A percentile compares a stretch with the other conserved stretches of the same genome.
phyloP scores from a whole-genome alignment of 1,284 basidiomycete species.

The Irpex sp. region DNA sequence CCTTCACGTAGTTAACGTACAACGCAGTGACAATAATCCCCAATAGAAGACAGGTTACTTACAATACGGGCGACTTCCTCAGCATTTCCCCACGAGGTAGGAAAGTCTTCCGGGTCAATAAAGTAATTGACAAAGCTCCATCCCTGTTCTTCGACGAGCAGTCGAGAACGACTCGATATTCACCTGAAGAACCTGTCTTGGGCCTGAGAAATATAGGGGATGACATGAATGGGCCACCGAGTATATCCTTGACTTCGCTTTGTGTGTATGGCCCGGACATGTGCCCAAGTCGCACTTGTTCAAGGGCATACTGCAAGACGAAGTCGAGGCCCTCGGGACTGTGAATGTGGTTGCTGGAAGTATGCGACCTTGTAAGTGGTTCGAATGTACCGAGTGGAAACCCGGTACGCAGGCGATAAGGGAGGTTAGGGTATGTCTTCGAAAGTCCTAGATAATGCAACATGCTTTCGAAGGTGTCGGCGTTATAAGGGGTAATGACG shows the following conservation, averaged over 20 bases:
- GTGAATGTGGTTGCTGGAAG: background rate
- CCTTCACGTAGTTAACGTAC: background rate
- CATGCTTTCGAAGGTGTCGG: background rate
- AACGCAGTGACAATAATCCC: background rate
- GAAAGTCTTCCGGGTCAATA: slow-evolving; percentile 28
- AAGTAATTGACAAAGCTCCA: slow-evolving; percentile 26
- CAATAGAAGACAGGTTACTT: slow-evolving; percentile 16
- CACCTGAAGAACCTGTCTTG: slow-evolving; percentile 2
- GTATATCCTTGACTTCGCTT: slow-evolving; percentile 19
- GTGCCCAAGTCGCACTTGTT: background rate
- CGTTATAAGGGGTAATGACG: background rate
- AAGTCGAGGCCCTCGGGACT: background rate
- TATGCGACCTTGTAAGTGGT: background rate
- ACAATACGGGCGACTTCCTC: slow-evolving; percentile 28
- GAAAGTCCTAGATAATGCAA: background rate
- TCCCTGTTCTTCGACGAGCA: background rate
- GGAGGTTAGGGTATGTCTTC: background rate
- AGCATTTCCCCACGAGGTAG: slow-evolving; percentile 27
- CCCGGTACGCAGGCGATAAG: background rate
- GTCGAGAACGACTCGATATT: slow-evolving; percentile 11
- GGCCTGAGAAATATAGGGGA: slow-evolving; percentile 20
- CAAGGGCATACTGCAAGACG: background rate
- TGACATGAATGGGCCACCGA: slow-evolving; percentile 20
- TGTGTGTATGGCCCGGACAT: background rate
- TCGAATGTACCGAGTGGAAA: background rate